Evolutionary conservation across 208 protist genomes (phyloP).

Genomic region (Crithidia brevicula): DNA sequence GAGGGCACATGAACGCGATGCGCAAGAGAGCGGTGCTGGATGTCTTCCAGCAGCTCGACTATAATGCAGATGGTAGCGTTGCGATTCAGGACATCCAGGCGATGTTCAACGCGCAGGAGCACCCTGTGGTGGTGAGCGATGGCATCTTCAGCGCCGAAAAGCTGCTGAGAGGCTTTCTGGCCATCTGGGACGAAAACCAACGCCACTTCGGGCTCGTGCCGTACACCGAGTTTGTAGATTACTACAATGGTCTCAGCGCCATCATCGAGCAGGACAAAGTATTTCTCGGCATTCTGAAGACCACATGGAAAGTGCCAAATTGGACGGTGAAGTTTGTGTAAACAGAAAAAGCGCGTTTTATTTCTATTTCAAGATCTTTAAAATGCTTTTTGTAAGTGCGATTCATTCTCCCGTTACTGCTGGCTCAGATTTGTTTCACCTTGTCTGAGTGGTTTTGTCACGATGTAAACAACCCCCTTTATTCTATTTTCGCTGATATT

Average conservation of each 20-base stretch:
- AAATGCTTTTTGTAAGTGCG: too few species aligned
- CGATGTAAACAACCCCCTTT: too few species aligned
- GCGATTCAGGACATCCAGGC: constrained; percentile 83
- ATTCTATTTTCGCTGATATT: too few species aligned
- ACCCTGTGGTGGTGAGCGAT: constrained; percentile 82
- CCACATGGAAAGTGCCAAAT: constrained; percentile 85
- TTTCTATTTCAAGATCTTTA: too few species aligned
- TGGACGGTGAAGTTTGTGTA: constrained; percentile 46
- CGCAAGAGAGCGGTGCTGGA: constrained; percentile 83
- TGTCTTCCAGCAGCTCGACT: constrained; percentile 85
- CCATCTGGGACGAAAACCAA: constrained; percentile 86
- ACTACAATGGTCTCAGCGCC: constrained; percentile 92
- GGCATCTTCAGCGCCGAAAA: constrained; percentile 77
- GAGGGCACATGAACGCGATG: constrained; percentile 80
- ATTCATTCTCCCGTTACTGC: too few species aligned
- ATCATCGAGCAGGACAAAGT: constrained; percentile 86
- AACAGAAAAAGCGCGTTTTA: not conserved
- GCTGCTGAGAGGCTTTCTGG: constrained; percentile 84
- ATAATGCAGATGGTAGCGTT: constrained; percentile 75
- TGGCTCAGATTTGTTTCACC: too few species aligned
- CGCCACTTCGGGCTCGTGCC: constrained; percentile 78
- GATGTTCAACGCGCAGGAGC: constrained; percentile 80
- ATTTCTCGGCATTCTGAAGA: constrained; percentile 81
- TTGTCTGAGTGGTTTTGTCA: too few species aligned
- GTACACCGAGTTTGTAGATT: constrained; percentile 91